These are phyloP conservation scores for Naematelia aurantialba DNA, from an alignment of 768 basidiomycete species.

Conservation along the genomic window DNA sequence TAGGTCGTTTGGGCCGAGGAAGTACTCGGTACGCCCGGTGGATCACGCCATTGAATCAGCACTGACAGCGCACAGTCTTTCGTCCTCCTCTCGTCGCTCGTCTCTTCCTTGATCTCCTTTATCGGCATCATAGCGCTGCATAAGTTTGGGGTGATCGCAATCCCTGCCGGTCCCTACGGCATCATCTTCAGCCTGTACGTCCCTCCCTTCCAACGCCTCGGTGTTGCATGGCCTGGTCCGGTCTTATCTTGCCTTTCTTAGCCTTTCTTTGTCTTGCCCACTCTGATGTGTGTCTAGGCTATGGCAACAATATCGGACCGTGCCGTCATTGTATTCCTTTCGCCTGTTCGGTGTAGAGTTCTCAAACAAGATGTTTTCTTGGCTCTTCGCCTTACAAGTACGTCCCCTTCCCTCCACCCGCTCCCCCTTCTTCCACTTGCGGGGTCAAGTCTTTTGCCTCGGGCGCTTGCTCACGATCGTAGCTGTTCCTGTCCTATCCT, in stretches of 20 bases:
- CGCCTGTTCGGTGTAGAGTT: constrained; percentile 69
- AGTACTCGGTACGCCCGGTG: constrained; percentile 68
- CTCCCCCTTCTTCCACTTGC: background rate
- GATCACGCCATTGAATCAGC: background rate
- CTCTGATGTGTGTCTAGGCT: constrained; percentile 61
- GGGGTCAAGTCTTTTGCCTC: background rate
- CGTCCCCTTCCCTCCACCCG: constrained; percentile 2
- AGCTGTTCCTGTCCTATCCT: constrained; percentile 68
- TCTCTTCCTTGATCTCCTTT: constrained; percentile 69
- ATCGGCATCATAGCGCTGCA: constrained; percentile 63
- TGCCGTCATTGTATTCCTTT: constrained; percentile 72
- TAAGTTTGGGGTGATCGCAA: constrained; percentile 65
- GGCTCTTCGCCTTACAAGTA: constrained; percentile 64
- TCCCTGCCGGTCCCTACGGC: constrained; percentile 72
- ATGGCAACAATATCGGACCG: constrained; percentile 75
- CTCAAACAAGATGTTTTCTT: constrained; percentile 75
- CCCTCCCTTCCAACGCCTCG: too few species aligned
- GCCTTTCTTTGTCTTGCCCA: background rate
- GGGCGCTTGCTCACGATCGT: background rate
- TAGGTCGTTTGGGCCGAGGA: constrained; percentile 74
- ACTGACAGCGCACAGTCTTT: constrained; percentile 62
- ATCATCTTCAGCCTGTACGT: constrained; percentile 59
- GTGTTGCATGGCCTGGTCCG: too few species aligned
- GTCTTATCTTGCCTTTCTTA: background rate
- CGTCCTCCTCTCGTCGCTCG: constrained; percentile 62